phyloP scores from a whole-genome alignment of 306 rosid species.

The Quercus gilva region DNA sequence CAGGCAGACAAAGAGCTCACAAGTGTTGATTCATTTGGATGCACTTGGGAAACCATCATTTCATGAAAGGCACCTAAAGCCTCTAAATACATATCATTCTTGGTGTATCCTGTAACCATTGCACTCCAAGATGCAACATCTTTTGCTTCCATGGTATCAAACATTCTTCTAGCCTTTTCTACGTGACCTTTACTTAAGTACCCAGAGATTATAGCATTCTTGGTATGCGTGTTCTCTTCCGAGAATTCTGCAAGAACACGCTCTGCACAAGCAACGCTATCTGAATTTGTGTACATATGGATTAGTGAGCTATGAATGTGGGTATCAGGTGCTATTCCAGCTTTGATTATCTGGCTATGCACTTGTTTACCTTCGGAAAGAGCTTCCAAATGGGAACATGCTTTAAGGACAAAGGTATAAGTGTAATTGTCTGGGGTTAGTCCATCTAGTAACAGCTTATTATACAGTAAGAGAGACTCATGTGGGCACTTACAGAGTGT shows the following conservation, averaged over 20 bases:
- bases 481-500: conserved; percentile 14
- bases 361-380: conserved; percentile 44
- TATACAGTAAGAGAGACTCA: conserved; percentile 28
- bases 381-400: conserved; percentile 45
- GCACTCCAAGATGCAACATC: conserved; percentile 59
- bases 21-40: conserved; percentile 39
- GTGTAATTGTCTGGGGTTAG: conserved; percentile 41
- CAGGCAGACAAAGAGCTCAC: conserved; percentile 52
- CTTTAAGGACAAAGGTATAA: conserved; percentile 44
- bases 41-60: conserved; percentile 28
- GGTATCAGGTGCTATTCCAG: conserved; percentile 32
- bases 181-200: conserved; percentile 36
- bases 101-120: conserved; percentile 39
- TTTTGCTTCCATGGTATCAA: conserved; percentile 30
- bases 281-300: conserved; percentile 35
- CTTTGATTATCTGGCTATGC: conserved; percentile 42
- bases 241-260: conserved; percentile 27
- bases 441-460: conserved; percentile 24
- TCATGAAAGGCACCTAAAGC: conserved; percentile 32
- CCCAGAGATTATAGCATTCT: conserved; percentile 47
- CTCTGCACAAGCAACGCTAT: conserved; percentile 35
- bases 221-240: conserved; percentile 26
- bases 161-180: conserved; percentile 32
- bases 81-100: conserved; percentile 31
- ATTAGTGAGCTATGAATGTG: conserved; percentile 43